Evolutionary conservation across 108 stramenopile genomes (phyloP).

Genomic region (Mediolabrus comicus): DNA sequence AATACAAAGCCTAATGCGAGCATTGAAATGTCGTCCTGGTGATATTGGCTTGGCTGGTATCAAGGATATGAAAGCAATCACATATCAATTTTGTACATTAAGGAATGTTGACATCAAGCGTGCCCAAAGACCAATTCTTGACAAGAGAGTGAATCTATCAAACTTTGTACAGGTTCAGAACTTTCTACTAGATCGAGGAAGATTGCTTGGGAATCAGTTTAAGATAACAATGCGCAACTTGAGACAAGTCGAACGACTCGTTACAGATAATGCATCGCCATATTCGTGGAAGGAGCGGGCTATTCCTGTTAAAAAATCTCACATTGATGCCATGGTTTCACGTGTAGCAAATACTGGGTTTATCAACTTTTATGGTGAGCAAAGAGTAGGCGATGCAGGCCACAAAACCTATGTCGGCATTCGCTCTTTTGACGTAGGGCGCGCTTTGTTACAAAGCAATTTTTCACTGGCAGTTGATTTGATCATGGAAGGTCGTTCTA

Average conservation of each 20-base stretch:
- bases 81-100: constrained; percentile 82
- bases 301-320: constrained; percentile 40
- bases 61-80: constrained; percentile 86
- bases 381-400: constrained; percentile 81
- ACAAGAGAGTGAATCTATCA: constrained; percentile 29
- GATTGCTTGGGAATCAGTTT: constrained; percentile 73
- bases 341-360: constrained; percentile 63
- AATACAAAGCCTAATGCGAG: constrained; percentile 42
- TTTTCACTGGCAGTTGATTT: constrained; percentile 68
- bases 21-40: constrained; percentile 57
- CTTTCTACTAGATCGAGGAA: constrained; percentile 54
- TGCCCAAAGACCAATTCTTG: constrained; percentile 33
- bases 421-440: constrained; percentile 78
- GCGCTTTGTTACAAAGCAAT: constrained; percentile 67
- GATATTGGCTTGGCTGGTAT: constrained; percentile 85
- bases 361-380: constrained; percentile 88
- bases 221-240: constrained; percentile 60
- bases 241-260: constrained; percentile 43
- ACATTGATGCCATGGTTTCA: constrained; percentile 56
- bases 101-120: constrained; percentile 38
- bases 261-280: not conserved
- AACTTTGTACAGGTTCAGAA: constrained; percentile 12
- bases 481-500: constrained; percentile 65
- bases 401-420: constrained; percentile 52
- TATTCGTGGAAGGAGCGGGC: constrained; percentile 39